These are phyloP conservation scores for Paralagenidium karlingii DNA, from an alignment of 352 stramenopile species.

Conservation along the genomic window DNA sequence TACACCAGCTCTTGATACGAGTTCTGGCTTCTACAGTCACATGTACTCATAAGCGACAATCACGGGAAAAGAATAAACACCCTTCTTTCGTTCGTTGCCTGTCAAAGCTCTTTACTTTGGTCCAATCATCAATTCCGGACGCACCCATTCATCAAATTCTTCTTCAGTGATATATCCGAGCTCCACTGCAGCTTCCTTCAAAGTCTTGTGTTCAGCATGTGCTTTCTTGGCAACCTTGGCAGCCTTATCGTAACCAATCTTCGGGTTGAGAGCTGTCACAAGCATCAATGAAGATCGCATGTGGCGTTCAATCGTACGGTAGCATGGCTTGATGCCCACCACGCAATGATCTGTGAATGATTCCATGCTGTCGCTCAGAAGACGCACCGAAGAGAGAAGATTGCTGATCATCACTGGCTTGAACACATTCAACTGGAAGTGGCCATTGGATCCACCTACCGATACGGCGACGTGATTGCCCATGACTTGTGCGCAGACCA, in stretches of 20 bases:
- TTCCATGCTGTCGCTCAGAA: conserved; percentile 81
- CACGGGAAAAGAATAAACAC: no score
- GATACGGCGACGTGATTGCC: conserved; percentile 92
- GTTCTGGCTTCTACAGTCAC: no score
- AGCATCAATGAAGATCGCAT: conserved; percentile 95
- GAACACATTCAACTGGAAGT: conserved; percentile 98
- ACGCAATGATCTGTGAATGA: conserved; percentile 92
- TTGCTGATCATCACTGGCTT: conserved; percentile 95
- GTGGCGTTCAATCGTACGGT: conserved; percentile 84
- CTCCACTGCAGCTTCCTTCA: conserved; percentile 86
- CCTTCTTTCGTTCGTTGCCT: no score
- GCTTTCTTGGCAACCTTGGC: conserved; percentile 94
- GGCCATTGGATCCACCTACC: conserved; percentile 87
- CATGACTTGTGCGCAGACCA: conserved; percentile 94
- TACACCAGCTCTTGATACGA: no score
- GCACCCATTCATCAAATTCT: conserved; percentile 92
- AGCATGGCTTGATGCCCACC: conserved; percentile 85
- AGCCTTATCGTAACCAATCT: conserved; percentile 97
- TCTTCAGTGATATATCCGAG: conserved; percentile 88
- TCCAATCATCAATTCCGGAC: conserved; percentile 92
- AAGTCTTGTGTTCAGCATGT: conserved; percentile 87
- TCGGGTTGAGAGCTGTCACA: conserved; percentile 92
- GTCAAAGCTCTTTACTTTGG: conserved; percentile 40
- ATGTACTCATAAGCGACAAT: neutral
- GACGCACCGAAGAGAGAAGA: conserved; percentile 50